Evolutionary conservation across 495 filamentous ascomycete genomes (phyloP).

Genomic region (Aspergillus indologenus): DNA sequence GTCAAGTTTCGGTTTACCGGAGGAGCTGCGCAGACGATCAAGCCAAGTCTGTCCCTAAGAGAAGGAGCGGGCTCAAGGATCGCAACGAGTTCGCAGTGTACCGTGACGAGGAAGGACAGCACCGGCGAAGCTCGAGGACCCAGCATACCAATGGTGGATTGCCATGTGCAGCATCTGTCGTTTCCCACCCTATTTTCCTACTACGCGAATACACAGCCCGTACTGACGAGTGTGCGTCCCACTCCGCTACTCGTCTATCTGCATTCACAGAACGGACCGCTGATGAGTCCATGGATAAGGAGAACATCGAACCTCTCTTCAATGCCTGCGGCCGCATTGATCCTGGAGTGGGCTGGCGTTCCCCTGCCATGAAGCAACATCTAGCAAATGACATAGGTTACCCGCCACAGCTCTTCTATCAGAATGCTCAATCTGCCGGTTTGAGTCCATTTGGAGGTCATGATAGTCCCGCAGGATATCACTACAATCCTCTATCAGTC

Average conservation of each 20-base stretch:
- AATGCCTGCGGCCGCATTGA: slow-evolving; percentile 34
- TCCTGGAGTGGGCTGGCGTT: slow-evolving; percentile 26
- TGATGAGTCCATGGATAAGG: slow-evolving; percentile 26
- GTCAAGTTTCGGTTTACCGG: slow-evolving; percentile 8
- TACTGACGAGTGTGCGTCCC: slow-evolving; percentile 12
- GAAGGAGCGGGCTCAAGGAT: slow-evolving; percentile 17
- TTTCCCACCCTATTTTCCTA: slow-evolving; percentile 25
- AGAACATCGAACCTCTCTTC: slow-evolving; percentile 47
- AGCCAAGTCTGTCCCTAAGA: slow-evolving; percentile 28
- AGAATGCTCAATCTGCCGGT: slow-evolving; percentile 29
- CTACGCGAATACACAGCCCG: slow-evolving; percentile 8
- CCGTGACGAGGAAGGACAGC: slow-evolving; percentile 25
- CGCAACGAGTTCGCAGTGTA: slow-evolving; percentile 35
- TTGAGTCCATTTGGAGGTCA: slow-evolving; percentile 29
- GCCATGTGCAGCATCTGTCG: slow-evolving; percentile 20
- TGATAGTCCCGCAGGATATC: slow-evolving; percentile 27
- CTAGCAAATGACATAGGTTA: slow-evolving; percentile 25
- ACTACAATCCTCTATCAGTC: slow-evolving; percentile 39
- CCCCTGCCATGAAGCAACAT: slow-evolving; percentile 30
- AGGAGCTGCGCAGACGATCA: slow-evolving; percentile 21
- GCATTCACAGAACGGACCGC: slow-evolving; percentile 7
- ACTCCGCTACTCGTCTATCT: slow-evolving; percentile 13
- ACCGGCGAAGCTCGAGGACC: slow-evolving; percentile 13
- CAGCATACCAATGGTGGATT: slow-evolving; percentile 7
- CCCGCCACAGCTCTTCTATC: slow-evolving; percentile 33